phyloP scores from a whole-genome alignment of 2,329 filamentous ascomycete genomes.

The Fusarium nelsonii region DNA sequence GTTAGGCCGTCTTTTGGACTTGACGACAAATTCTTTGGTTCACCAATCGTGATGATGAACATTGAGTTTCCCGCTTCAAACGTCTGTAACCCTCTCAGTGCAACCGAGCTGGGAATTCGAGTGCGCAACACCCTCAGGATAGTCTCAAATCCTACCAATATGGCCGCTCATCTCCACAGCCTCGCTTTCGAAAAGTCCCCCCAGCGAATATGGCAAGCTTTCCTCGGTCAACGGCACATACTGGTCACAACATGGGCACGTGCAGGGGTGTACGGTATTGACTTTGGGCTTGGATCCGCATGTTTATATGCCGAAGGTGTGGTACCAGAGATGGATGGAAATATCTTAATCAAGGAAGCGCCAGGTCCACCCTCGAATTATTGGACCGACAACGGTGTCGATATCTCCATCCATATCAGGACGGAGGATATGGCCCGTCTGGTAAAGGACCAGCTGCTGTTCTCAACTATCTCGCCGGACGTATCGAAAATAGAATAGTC shows the following conservation, averaged over 20 bases:
- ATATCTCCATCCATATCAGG: slow-evolving; percentile 39
- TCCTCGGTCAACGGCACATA: slow-evolving; percentile 42
- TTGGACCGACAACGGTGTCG: slow-evolving; percentile 45
- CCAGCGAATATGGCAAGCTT: slow-evolving; percentile 48
- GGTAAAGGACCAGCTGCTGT: slow-evolving; percentile 32
- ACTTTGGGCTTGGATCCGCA: slow-evolving; percentile 40
- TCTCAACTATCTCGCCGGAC: not conserved
- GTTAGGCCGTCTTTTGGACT: slow-evolving; percentile 33
- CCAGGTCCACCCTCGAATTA: slow-evolving; percentile 1
- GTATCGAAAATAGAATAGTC: not conserved
- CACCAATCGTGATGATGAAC: slow-evolving; percentile 45
- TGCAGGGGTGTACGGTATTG: slow-evolving; percentile 44
- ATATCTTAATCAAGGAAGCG: slow-evolving; percentile 45
- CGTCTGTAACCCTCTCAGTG: not conserved
- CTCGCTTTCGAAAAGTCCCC: slow-evolving; percentile 44
- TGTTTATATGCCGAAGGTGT: slow-evolving; percentile 43
- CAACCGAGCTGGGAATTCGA: not conserved
- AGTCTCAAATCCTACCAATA: not conserved
- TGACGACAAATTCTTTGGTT: slow-evolving; percentile 34
- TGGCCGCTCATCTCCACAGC: slow-evolving; percentile 38
- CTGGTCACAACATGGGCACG: slow-evolving; percentile 47
- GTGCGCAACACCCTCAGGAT: slow-evolving; percentile 36
- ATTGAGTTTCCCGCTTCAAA: slow-evolving; percentile 29
- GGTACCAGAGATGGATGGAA: slow-evolving; percentile 42
- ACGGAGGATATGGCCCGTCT: slow-evolving; percentile 35